These are phyloP conservation scores for maize (Zea mays) DNA, from an alignment of 176 grass and related monocot species.

Conservation along the genomic window DNA sequence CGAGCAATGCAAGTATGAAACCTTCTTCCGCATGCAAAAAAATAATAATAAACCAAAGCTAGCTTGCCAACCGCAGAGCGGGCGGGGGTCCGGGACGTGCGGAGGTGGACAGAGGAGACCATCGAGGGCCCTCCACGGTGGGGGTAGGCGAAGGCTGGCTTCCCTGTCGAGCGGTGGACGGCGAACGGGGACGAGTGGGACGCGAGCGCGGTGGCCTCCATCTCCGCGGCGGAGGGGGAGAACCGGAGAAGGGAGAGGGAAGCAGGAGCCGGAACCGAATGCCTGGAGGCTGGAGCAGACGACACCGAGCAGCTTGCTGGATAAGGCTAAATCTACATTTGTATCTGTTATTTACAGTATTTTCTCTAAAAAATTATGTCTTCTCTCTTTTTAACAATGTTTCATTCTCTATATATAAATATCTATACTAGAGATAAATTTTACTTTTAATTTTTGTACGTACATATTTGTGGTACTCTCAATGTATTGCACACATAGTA, in stretches of 20 bases:
- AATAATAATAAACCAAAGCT: background rate
- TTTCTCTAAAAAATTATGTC: too few species aligned
- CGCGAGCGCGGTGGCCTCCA: slow-evolving; percentile 45
- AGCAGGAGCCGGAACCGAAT: background rate
- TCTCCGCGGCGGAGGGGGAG: background rate
- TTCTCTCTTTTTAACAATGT: too few species aligned
- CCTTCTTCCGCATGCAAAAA: background rate
- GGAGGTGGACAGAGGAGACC: background rate
- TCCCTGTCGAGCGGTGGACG: slow-evolving; percentile 14
- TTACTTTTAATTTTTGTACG: too few species aligned
- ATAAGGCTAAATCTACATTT: background rate
- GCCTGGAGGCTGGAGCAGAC: background rate
- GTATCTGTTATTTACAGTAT: too few species aligned
- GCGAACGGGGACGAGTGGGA: slow-evolving; percentile 37
- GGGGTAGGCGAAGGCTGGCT: background rate
- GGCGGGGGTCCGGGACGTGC: background rate
- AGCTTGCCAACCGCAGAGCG: background rate
- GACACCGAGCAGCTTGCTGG: background rate
- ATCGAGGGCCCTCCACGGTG: background rate
- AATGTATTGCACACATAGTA: too few species aligned
- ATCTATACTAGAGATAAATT: too few species aligned
- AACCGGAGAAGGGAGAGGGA: background rate
- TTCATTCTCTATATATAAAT: too few species aligned
- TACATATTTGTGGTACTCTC: too few species aligned
- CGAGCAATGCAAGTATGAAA: background rate